Evolutionary conservation across 345 rosid genomes (phyloP).

Genomic region (Cardamine resedifolia): DNA sequence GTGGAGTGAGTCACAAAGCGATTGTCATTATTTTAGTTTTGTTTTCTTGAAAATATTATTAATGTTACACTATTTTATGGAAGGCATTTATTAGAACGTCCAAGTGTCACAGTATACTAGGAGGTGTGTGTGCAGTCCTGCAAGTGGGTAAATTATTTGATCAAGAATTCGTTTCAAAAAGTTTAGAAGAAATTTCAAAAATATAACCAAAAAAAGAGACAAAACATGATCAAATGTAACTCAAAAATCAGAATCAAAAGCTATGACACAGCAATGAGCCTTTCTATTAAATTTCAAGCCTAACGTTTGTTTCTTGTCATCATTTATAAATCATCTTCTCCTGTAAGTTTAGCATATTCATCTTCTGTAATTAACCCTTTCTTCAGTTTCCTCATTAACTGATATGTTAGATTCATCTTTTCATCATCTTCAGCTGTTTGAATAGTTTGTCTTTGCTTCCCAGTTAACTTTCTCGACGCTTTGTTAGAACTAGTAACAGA

Average conservation of each 20-base stretch:
- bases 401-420: conserved; percentile 64
- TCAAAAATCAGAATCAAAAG: background rate
- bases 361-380: conserved; percentile 68
- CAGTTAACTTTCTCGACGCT: conserved; percentile 61
- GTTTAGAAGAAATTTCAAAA: background rate
- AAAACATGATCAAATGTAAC: background rate
- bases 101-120: background rate
- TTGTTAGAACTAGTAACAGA: background rate
- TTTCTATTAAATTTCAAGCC: background rate
- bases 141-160: background rate
- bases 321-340: conserved; percentile 64
- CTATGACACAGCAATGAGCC: background rate
- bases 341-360: conserved; percentile 68
- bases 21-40: background rate
- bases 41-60: background rate
- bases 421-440: conserved; percentile 81
- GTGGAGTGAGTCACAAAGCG: no score
- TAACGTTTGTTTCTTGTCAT: conserved; percentile 9
- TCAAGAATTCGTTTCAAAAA: background rate
- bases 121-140: background rate
- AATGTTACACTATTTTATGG: background rate
- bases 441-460: conserved; percentile 73
- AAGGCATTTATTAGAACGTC: conserved; percentile 14
- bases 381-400: conserved; percentile 61
- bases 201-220: background rate